Evolutionary conservation across 169 alveolate genomes (phyloP).

Genomic region (Plasmodium reichenowi): DNA sequence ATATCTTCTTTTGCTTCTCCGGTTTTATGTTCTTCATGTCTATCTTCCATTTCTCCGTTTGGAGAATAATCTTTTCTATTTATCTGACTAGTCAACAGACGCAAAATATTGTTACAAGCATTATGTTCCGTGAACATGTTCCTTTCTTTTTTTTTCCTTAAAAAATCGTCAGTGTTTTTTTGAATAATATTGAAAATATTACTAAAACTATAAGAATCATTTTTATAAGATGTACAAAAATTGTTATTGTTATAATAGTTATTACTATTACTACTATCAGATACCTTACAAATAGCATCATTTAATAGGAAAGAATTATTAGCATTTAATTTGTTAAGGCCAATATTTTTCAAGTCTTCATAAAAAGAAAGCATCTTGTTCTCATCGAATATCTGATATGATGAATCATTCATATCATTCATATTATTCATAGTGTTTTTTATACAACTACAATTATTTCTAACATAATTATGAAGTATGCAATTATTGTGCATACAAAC

Average conservation of each 20-base stretch:
- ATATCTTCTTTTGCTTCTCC: too few species aligned
- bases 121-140: background rate
- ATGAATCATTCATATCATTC: background rate
- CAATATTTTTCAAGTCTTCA: background rate
- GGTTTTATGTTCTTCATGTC: too few species aligned
- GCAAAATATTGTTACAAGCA: background rate
- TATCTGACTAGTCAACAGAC: too few species aligned
- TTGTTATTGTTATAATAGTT: background rate
- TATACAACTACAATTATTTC: background rate
- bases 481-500: too few species aligned
- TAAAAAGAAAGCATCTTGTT: background rate
- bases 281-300: background rate
- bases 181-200: constrained; percentile 1
- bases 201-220: background rate
- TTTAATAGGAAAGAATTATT: background rate
- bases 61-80: too few species aligned
- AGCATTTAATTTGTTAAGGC: background rate
- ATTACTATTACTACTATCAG: background rate
- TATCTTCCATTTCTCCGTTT: too few species aligned
- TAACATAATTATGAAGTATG: background rate
- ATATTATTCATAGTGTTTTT: background rate
- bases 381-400: background rate
- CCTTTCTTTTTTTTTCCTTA: background rate
- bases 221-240: background rate
- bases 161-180: constrained; percentile 3